Conservation (phyloP, 208 protist species). For the Wallacemonas rigidus region DNA sequence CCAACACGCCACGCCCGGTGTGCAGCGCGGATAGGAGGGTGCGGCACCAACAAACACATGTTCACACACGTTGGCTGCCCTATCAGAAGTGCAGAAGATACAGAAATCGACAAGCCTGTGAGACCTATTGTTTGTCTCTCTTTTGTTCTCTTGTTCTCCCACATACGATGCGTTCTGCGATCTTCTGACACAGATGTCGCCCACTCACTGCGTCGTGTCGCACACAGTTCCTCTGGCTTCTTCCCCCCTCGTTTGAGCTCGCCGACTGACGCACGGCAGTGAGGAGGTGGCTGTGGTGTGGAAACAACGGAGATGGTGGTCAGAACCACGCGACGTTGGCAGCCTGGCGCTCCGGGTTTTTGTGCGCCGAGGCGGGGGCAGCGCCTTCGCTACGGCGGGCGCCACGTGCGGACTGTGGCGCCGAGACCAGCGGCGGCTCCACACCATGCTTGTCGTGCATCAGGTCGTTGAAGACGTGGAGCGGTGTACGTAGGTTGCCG, state of each 20-base stretch:
- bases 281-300: too few relatives aligned
- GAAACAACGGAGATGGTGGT: conserved; percentile 1
- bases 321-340: conserved; percentile 61
- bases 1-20: too few relatives aligned
- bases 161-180: too few relatives aligned
- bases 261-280: too few relatives aligned
- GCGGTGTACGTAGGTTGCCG: conserved; percentile 64
- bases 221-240: too few relatives aligned
- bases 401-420: conserved; percentile 16
- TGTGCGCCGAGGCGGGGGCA: not conserved
- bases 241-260: too few relatives aligned
- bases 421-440: conserved; percentile 25
- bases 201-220: too few relatives aligned
- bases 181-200: too few relatives aligned
- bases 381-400: conserved; percentile 17
- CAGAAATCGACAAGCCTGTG: too few relatives aligned
- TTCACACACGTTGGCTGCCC: not conserved
- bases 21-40: not conserved
- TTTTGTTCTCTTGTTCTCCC: too few relatives aligned
- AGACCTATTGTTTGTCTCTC: too few relatives aligned
- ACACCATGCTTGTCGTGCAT: conserved; percentile 61
- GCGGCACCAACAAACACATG: not conserved
- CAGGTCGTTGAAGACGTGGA: conserved; percentile 78
- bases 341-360: conserved; percentile 22
- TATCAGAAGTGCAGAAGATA: too few relatives aligned